These are phyloP conservation scores for Fraxinus velutina DNA, from an alignment of 305 asterid genomes.

Conservation along the genomic window DNA sequence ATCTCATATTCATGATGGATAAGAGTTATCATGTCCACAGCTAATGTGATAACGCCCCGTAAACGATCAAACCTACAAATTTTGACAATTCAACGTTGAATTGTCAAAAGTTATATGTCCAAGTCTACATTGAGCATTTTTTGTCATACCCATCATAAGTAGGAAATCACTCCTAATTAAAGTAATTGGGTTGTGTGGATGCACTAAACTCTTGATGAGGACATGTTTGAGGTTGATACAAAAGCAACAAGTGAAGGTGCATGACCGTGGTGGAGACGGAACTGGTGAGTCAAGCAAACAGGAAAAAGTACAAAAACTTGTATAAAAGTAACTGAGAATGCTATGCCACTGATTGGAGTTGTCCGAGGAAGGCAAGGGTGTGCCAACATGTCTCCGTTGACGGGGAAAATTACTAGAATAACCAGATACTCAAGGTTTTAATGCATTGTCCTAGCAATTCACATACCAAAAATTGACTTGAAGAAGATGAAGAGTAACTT, in stretches of 20 bases:
- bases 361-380: neutral
- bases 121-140: no score
- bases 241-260: neutral
- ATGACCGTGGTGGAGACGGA: slow-evolving; percentile 12
- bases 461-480: neutral
- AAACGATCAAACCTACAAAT: neutral
- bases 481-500: neutral
- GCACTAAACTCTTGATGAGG: neutral
- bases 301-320: neutral
- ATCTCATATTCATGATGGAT: no score
- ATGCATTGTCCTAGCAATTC: neutral
- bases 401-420: neutral
- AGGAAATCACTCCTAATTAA: no score
- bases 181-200: neutral
- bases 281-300: neutral
- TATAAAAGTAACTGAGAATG: neutral
- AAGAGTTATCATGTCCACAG: neutral
- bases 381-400: neutral
- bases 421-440: neutral
- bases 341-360: neutral
- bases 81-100: neutral
- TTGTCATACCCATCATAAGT: no score
- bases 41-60: neutral
- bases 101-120: no score
- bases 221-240: neutral